Evolutionary conservation across 192 early-diverging fungal genomes (phyloP).

Genomic region (Coemansia sp.): DNA sequence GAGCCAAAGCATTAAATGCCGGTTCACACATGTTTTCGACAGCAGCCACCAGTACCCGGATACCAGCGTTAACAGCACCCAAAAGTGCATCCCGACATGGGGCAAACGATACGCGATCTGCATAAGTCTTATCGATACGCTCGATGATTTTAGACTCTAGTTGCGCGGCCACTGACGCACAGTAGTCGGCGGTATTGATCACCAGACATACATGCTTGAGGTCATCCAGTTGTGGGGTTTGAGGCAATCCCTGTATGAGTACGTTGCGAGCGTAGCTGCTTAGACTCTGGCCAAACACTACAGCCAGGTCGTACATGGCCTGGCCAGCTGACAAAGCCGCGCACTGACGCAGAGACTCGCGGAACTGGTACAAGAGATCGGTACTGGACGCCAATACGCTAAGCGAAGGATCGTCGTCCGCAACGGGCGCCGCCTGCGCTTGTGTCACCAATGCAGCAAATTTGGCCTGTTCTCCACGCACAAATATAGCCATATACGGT

Average conservation of each 20-base stretch:
- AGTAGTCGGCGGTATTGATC: slow-evolving; percentile 96
- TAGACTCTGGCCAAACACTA: slow-evolving; percentile 80
- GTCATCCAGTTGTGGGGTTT: slow-evolving; percentile 60
- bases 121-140: slow-evolving; percentile 69
- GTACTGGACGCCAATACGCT: slow-evolving; percentile 83
- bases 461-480: slow-evolving; percentile 78
- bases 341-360: slow-evolving; percentile 83
- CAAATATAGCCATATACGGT: slow-evolving; percentile 85
- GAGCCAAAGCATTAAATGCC: slow-evolving; percentile 70
- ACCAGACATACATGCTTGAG: slow-evolving; percentile 73
- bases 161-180: slow-evolving; percentile 76
- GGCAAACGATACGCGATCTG: slow-evolving; percentile 69
- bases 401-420: slow-evolving; percentile 57
- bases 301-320: slow-evolving; percentile 82
- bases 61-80: slow-evolving; percentile 60
- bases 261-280: slow-evolving; percentile 75
- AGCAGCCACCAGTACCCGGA: slow-evolving; percentile 66
- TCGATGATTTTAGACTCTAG: slow-evolving; percentile 90
- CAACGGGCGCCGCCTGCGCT: slow-evolving; percentile 55
- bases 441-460: slow-evolving; percentile 58
- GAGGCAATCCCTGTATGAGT: slow-evolving; percentile 69
- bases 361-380: slow-evolving; percentile 90
- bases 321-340: slow-evolving; percentile 81
- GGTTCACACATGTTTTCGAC: slow-evolving; percentile 70
- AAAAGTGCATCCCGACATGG: slow-evolving; percentile 78